Base-by-base conservation (phyloP, 306 rosid species). In the Vicia sativa region DNA sequence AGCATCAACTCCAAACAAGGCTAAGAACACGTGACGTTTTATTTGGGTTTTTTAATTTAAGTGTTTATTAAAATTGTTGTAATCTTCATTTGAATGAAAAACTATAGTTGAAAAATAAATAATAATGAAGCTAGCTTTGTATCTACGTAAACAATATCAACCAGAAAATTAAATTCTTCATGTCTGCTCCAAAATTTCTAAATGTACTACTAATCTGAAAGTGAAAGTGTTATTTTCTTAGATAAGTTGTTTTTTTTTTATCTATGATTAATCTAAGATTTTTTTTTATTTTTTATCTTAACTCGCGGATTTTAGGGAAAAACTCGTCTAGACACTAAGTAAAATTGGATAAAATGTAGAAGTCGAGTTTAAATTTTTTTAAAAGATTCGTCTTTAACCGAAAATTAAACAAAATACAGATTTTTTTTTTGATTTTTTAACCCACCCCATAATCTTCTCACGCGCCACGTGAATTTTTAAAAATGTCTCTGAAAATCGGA, bases 1-100 rank as follows among this genome's bases (percentile, higher is more conserved):
- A 65, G 74, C 62, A 39, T 79, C 80, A 64, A 34, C 70, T 39
- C 65, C 77, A 1, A 70, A 64, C 31, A 29, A 37, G 21, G 61
- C 19, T 46, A 63, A 42, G 9, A 63, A 57, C 14, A 35, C 68
- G 38, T 79, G 71, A 59, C 57, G 55, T 42, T 39, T n/a, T 64
- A 46, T 25, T 78, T 54, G 13, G 14, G 46, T 48, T 63, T 72
- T 44, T 13, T 16, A 46, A 16, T 25, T 68, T 11, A 43, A 44
- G 25, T 52, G 39, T 21, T 7, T 55, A 8, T 7, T 55, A 8
- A 58, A 41, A 46, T 45, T 77, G 37, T 11, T 71, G 68, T 28
- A 19, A 67, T 52, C 15, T 60, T 63, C 34, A 65, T 65, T 41
- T 69, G 43, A 38, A 43, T 62, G 43, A 35, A 63, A 59, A 62